phyloP scores from a whole-genome alignment of 1,139 yeast species.

The Debaryomyces nepalensis region DNA sequence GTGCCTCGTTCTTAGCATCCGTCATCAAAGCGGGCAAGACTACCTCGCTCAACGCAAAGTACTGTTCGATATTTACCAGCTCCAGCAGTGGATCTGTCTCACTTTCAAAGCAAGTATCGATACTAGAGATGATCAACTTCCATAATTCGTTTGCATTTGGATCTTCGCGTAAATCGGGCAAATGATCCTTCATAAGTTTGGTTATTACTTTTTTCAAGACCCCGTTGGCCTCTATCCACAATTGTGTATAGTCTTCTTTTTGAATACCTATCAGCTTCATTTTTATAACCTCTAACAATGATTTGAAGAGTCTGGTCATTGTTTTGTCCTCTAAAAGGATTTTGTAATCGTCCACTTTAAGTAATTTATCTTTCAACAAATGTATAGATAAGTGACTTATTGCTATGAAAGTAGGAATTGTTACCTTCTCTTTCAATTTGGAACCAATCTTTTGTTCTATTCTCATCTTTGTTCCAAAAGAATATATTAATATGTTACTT shows the following conservation, averaged over 20 bases:
- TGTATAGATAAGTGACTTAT: conserved; percentile 57
- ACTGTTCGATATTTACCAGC: conserved; percentile 52
- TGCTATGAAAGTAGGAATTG: conserved; percentile 71
- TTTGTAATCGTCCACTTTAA: conserved; percentile 31
- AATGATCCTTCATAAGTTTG: conserved; percentile 24
- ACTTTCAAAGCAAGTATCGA: conserved; percentile 46
- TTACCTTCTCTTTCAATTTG: conserved; percentile 36
- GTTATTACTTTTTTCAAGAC: conserved; percentile 31
- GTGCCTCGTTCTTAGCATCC: conserved; percentile 28
- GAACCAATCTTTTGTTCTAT: conserved; percentile 45
- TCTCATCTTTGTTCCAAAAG: conserved; percentile 61
- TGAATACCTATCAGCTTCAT: conserved; percentile 43
- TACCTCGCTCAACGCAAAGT: conserved; percentile 42
- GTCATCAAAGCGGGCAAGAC: conserved; percentile 44
- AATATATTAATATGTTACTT: conserved; percentile 55
- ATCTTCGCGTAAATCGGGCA: conserved; percentile 23
- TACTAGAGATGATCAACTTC: conserved; percentile 47
- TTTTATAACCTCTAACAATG: conserved; percentile 32
- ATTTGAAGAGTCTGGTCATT: conserved; percentile 32
- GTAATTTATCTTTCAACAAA: conserved; percentile 43
- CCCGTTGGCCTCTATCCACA: conserved; percentile 51
- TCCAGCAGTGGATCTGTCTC: conserved; percentile 43
- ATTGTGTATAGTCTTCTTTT: conserved; percentile 24
- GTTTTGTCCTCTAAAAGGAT: conserved; percentile 52
- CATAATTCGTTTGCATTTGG: conserved; percentile 38